A percentile compares a stretch with the other conserved stretches of the same genome.
These are phyloP conservation scores for Termitomyces sp. DNA, from an alignment of 1,284 basidiomycete genomes.

Conservation along the genomic window DNA sequence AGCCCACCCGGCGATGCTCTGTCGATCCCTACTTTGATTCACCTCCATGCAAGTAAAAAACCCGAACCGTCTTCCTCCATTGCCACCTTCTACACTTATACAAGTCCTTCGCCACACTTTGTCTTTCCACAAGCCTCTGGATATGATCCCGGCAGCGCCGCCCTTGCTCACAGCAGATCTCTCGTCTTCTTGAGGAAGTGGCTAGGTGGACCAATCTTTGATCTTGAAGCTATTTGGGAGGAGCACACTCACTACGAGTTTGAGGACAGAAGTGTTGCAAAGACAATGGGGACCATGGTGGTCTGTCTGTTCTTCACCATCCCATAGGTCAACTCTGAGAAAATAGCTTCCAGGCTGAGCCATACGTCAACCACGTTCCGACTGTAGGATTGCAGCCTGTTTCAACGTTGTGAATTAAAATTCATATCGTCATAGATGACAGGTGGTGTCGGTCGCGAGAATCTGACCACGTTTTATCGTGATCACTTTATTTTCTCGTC, in stretches of 20 bases:
- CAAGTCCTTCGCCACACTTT: constrained; percentile 30
- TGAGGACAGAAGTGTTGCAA: constrained; percentile 41
- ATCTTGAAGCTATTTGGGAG: constrained; percentile 49
- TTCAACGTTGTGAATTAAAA: background rate
- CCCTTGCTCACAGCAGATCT: constrained; percentile 37
- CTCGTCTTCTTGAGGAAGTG: constrained; percentile 37
- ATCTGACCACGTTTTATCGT: constrained; percentile 47
- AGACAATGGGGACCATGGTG: constrained; percentile 53
- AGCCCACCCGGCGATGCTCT: constrained; percentile 2
- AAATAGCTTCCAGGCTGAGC: constrained; percentile 31
- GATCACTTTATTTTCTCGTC: constrained; percentile 46
- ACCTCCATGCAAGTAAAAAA: constrained; percentile 22
- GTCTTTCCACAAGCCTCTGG: constrained; percentile 33
- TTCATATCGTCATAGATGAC: constrained; percentile 34
- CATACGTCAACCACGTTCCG: constrained; percentile 45
- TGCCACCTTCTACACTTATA: constrained; percentile 24
- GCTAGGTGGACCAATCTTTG: constrained; percentile 40
- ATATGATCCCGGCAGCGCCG: constrained; percentile 34
- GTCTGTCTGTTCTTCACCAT: constrained; percentile 24
- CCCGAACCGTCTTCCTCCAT: constrained; percentile 9
- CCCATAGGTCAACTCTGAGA: background rate
- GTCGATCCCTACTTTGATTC: constrained; percentile 25
- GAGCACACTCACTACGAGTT: constrained; percentile 49
- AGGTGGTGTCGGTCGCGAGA: constrained; percentile 47
- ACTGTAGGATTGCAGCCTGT: constrained; percentile 26